Evolutionary conservation across 495 filamentous ascomycete genomes (phyloP), one percentile per base, ranked within the genome.

Genomic region (Annulohypoxylon stygium): DNA sequence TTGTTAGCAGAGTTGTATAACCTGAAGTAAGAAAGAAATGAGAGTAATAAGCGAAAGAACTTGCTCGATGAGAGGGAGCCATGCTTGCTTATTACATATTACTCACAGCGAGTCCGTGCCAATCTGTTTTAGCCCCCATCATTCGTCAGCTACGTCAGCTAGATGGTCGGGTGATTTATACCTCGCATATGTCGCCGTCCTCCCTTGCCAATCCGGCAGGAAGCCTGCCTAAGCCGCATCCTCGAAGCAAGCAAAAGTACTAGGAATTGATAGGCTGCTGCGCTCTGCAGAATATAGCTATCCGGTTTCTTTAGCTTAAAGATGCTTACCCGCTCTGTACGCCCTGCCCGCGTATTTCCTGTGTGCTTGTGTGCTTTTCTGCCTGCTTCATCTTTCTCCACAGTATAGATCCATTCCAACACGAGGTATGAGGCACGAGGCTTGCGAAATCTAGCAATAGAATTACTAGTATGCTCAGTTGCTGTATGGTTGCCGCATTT

Each of bases 121-220:
- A 59, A 30, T 26, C 18, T 11, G 2, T 37, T 63, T 43, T 65
- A 45, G 36, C 48, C 65, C 62, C 65, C 48, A 12, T 69, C n/a
- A 74, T 74, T 74, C 66, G 66, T 74, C 71, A 74, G 71, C 71
- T 51, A 51, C 66, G 66, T 74, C 71, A 74, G 71, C 71, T 51
- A 51, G 16, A 47, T 30, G 62, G 71, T 74, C 71, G 71, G 71
- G 66, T 74, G 66, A 74, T 64, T 55, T 45, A 18, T 48, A 66
- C 57, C 57, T 66, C 61, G 65, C 64, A 64, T 61, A 66, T 66
- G 47, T 65, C 69, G 47, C 58, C 34, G 51, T 54, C 16, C 43
- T 51, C 18, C 59, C 59, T 62, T 69, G 61, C 57, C 55, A 70
- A 45, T 60, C 55, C 62, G 57, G 58, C 55, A 50, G 66, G 48